Evolutionary conservation across 2,329 filamentous ascomycete species (phyloP), one percentile per base, ranked within the genome.

Genomic region (Sporothrix brunneoviolacea): DNA sequence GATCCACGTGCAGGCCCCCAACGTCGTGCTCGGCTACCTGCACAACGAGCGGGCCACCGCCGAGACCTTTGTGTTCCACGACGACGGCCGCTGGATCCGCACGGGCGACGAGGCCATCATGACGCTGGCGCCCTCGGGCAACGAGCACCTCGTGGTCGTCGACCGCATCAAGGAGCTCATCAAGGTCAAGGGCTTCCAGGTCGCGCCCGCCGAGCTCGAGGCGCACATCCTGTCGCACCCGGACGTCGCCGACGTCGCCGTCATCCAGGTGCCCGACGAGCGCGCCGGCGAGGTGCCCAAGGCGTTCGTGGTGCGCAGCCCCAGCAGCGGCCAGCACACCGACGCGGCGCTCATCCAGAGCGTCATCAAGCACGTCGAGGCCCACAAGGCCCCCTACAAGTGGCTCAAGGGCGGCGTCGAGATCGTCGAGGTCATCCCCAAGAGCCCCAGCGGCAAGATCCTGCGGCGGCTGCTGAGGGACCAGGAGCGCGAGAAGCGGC

Each of bases 21-120:
- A 83, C 1, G 79, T 94, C 1, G 82, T 86, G 0, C 68, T 95
- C 0, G 91, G 91, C 1, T 96, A 96, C 59, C 70, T 95, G 48
- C 86, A 94, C 68, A 95, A 95, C 61, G 82, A 86, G 39, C 84
- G 86, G 61, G 89, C 91, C 3, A 94, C 83, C 18, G 74, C 77
- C 46, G 88, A 94, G 63, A 93, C 90, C 0, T 96, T 89, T 60
- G 62, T 83, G 0, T 70, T 68, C 54, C 74, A 83, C 46, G 73
- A 82, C 2, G 83, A 90, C 57, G 82, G 82, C 9, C 69, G 82
- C 55, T 93, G 88, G 80, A 81, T 95, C 75, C 79, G 79, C 36
- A 95, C 91, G 0, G 91, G 91, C 6, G 91, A 96, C 60, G 88
- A 94, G 64, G 88, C 85, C 0, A 71, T 91, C 3, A 70, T 94